Percentiles rank a stretch among this genome's conserved stretches.
Evolutionary conservation across 1,284 basidiomycete genomes (phyloP).

Genomic region (Phellopilus nigrolimitatus): DNA sequence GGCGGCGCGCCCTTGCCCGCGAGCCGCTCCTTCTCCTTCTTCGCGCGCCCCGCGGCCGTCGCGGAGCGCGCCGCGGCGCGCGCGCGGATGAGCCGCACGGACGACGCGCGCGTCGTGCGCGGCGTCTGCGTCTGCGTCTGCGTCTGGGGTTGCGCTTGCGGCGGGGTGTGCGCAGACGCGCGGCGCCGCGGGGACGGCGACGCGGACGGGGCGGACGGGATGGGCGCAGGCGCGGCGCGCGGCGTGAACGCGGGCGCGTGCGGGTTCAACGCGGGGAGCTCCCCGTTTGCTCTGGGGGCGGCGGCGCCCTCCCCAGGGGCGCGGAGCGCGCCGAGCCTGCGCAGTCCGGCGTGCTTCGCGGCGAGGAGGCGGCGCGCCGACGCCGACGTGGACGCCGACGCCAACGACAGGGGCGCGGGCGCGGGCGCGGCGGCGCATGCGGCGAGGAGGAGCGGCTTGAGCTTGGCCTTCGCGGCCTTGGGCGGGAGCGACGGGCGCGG

Average conservation of each 20-base stretch:
- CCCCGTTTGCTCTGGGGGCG: background rate
- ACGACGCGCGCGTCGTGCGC: slow-evolving; percentile 14
- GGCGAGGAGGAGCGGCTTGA: slow-evolving; percentile 17
- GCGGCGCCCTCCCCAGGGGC: background rate
- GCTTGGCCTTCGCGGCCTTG: slow-evolving; percentile 9
- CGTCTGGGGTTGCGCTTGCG: background rate
- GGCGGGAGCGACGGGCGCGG: slow-evolving; percentile 16
- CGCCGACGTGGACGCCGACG: background rate
- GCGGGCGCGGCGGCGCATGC: background rate
- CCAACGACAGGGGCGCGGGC: too few relatives aligned
- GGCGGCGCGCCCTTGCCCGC: slow-evolving; percentile 6
- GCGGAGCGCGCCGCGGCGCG: slow-evolving; percentile 7
- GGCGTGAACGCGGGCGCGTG: slow-evolving; percentile 12
- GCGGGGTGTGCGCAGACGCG: background rate
- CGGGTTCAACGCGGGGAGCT: slow-evolving; percentile 7
- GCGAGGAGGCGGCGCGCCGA: background rate
- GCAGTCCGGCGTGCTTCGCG: background rate
- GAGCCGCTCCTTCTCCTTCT: slow-evolving; percentile 4
- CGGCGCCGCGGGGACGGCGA: background rate
- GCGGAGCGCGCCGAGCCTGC: background rate
- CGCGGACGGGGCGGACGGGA: background rate
- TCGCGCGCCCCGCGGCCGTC: background rate
- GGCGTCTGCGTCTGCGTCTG: slow-evolving; percentile 2
- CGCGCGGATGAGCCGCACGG: slow-evolving; percentile 13
- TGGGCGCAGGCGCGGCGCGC: background rate